These are phyloP conservation scores for Leucosporidium creatinivorum DNA, from an alignment of 768 basidiomycete genomes.

Conservation along the genomic window DNA sequence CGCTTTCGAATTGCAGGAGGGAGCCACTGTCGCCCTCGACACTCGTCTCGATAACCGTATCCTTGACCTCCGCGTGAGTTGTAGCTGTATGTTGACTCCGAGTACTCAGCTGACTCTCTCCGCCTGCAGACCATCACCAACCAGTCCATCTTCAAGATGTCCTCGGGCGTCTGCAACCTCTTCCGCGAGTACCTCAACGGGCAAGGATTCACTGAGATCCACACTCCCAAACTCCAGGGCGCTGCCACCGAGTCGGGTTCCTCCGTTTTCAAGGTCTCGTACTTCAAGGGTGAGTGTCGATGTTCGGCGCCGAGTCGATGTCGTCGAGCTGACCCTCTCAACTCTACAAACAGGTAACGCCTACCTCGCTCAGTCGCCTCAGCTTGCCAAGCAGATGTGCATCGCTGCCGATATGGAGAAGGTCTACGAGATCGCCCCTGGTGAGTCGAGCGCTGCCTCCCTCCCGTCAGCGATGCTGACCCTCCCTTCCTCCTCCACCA, in stretches of 20 bases:
- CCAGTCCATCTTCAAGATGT: constrained; percentile 88
- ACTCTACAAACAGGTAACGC: constrained; percentile 56
- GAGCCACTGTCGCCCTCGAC: constrained; percentile 65
- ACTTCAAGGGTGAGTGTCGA: constrained; percentile 73
- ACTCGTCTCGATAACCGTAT: constrained; percentile 92
- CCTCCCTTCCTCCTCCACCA: constrained; percentile 40
- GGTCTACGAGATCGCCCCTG: constrained; percentile 85
- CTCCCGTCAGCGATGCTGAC: background rate
- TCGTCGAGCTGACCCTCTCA: background rate
- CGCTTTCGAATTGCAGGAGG: constrained; percentile 38
- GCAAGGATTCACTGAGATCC: constrained; percentile 84
- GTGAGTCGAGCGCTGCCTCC: constrained; percentile 28
- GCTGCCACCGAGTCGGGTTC: constrained; percentile 96
- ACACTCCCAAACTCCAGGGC: constrained; percentile 93
- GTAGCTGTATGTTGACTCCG: background rate
- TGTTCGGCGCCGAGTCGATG: background rate
- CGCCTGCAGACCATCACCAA: constrained; percentile 72
- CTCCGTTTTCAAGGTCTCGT: constrained; percentile 93
- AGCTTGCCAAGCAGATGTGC: constrained; percentile 97
- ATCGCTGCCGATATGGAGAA: constrained; percentile 97
- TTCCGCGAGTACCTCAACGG: constrained; percentile 74
- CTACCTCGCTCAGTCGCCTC: constrained; percentile 92
- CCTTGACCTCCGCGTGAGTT: constrained; percentile 77
- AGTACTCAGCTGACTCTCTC: background rate
- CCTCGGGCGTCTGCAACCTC: constrained; percentile 75